Evolutionary conservation across 1,139 yeast species (phyloP).

Genomic region (Pichia cactophila): DNA sequence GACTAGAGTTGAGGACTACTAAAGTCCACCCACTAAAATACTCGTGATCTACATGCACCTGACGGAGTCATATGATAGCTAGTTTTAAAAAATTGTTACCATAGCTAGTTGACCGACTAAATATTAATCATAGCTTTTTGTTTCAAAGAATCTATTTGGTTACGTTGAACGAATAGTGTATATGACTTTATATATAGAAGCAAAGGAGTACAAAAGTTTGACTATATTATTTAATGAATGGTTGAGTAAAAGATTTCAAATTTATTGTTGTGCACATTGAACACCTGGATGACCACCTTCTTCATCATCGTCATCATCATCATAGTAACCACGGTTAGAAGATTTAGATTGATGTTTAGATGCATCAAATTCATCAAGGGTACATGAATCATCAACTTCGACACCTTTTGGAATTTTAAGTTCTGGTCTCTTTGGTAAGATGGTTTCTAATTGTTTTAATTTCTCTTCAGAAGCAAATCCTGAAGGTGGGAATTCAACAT

Average conservation of each 20-base stretch:
- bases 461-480: slow-evolving; percentile 61
- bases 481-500: slow-evolving; percentile 61
- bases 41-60: too few species aligned
- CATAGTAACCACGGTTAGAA: slow-evolving; percentile 38
- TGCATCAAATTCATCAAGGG: slow-evolving; percentile 56
- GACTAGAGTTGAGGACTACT: too few species aligned
- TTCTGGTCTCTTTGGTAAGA: slow-evolving; percentile 59
- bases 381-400: slow-evolving; percentile 73
- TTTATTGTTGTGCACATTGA: slow-evolving; percentile 78
- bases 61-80: too few species aligned
- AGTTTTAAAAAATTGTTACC: too few species aligned
- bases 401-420: slow-evolving; percentile 53
- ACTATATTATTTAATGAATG: neutral
- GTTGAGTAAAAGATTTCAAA: neutral
- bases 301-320: slow-evolving; percentile 56
- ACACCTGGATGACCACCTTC: slow-evolving; percentile 61
- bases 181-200: slow-evolving; percentile 1
- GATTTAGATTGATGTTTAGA: slow-evolving; percentile 42
- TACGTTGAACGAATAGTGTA: neutral
- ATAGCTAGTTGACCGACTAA: too few species aligned
- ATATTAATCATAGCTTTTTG: too few species aligned
- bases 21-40: too few species aligned
- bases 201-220: neutral
- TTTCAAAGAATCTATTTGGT: neutral
- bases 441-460: slow-evolving; percentile 53